phyloP scores from a whole-genome alignment of 169 alveolate genomes.

The Plasmodium vivax region DNA sequence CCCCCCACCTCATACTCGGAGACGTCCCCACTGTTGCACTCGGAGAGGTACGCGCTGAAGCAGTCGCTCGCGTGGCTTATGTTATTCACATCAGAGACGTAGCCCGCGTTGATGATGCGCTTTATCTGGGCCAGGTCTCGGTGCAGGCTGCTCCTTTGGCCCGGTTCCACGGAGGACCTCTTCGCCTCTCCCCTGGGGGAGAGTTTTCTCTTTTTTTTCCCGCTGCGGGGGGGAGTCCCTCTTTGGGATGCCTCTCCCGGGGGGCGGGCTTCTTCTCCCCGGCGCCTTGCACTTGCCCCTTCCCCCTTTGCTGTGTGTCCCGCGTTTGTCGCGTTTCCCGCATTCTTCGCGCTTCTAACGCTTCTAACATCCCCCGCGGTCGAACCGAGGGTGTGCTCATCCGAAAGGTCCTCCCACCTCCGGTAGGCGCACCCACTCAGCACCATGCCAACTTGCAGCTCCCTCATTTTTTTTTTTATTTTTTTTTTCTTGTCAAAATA shows the following conservation, averaged over 20 bases:
- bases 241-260: neutral
- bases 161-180: neutral
- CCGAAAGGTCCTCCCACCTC: neutral
- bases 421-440: neutral
- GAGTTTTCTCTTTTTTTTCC: neutral
- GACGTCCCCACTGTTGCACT: slow-evolving; percentile 32
- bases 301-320: neutral
- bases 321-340: neutral
- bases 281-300: neutral
- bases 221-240: neutral
- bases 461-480: slow-evolving; percentile 27
- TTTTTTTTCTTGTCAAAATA: slow-evolving; percentile 62
- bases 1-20: slow-evolving; percentile 17
- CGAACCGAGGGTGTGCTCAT: neutral
- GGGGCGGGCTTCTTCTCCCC: neutral
- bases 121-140: slow-evolving; percentile 8
- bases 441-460: slow-evolving; percentile 11
- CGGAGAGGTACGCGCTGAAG: slow-evolving; percentile 40
- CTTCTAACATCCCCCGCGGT: neutral
- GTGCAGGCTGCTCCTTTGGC: neutral
- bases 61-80: slow-evolving; percentile 30
- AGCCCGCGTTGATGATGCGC: slow-evolving; percentile 8
- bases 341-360: neutral
- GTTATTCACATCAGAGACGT: slow-evolving; percentile 41
- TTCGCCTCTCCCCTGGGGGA: neutral